Conservation (phyloP, 1,284 basidiomycete genomes). For the Cryptococcus jaspeensis region DNA sequence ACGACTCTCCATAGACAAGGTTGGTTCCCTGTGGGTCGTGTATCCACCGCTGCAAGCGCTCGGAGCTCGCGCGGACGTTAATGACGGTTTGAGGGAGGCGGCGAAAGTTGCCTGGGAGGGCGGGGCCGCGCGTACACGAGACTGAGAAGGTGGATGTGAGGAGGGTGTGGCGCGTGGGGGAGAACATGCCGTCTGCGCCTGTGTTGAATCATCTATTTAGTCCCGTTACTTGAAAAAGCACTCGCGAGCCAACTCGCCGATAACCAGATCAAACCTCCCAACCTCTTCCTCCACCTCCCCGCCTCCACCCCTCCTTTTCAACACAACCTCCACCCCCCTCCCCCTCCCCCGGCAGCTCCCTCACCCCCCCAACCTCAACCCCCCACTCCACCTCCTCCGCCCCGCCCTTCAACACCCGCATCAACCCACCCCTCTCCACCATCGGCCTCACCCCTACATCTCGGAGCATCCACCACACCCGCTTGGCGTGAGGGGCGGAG, state of each 20-base stretch:
- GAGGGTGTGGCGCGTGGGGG: conserved; percentile 12
- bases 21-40: conserved; percentile 18
- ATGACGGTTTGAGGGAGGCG: conserved; percentile 15
- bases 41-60: conserved; percentile 5
- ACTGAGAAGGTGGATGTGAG: background rate
- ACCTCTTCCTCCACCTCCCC: conserved; percentile 5
- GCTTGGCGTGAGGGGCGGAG: conserved; percentile 4
- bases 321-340: conserved; percentile 5
- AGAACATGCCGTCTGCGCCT: conserved; percentile 33
- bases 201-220: too few species aligned
- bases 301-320: background rate
- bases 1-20: conserved; percentile 15
- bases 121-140: background rate
- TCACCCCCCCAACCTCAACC: conserved; percentile 3
- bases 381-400: conserved; percentile 9
- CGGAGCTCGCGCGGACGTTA: conserved; percentile 12
- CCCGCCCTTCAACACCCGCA: conserved; percentile 8
- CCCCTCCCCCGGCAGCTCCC: background rate
- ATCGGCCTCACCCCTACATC: conserved; percentile 12
- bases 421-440: conserved; percentile 19
- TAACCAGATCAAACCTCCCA: background rate
- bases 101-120: background rate
- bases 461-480: conserved; percentile 12
- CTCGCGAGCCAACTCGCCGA: background rate
- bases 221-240: background rate